Evolutionary conservation across 2,329 filamentous ascomycete genomes (phyloP), one percentile per base, ranked within the genome.

Genomic region (Lachnellula suecica): DNA sequence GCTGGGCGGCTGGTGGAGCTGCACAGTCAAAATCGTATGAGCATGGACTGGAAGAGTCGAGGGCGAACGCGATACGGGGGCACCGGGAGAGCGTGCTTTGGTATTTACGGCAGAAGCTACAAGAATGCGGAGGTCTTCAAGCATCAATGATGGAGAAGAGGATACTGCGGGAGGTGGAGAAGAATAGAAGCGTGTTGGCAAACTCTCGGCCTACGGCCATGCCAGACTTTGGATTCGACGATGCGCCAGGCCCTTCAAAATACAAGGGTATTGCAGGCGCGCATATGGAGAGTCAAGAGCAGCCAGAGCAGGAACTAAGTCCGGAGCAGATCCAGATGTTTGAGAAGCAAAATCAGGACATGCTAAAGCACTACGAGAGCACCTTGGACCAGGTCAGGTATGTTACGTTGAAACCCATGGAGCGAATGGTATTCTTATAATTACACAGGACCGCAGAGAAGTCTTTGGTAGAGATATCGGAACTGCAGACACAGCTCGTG

Each of bases 371-470:
- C 71, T 96, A 95, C 70, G 91, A 97, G 71, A 91, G 88, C 72
- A 91, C 89, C n/a, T 75, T 97, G 68, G 88, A 92, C 70, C 94
- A 97, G 79, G 91, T 97, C 60, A 89, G 88, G 89, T 95, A 81
- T 49, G 88, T 56, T 41, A n/a, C 20, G 38, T 2, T n/a, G 20
- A 10, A 44, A 20, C 43, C 13, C 2, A 11, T 19, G 15, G 3
- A 5, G 9, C 19, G 23, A 19, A 17, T 4, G n/a, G 2, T 17
- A 22, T 42, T 35, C 57, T 64, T 31, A 65, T 24, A 13, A 9
- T 47, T 25, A 19, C 25, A 53, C 65, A 96, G 90, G 65, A 88
- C 87, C 23, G 91, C 91, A 0, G 91, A 99, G 70, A 90, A 89
- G 68, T 96, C 91, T 1, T 79, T 99, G 5, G 71, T 96, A 3